Evolutionary conservation across 495 filamentous ascomycete genomes (phyloP), one percentile per base, ranked within the genome.

Genomic region (Pyrenula aspistea): DNA sequence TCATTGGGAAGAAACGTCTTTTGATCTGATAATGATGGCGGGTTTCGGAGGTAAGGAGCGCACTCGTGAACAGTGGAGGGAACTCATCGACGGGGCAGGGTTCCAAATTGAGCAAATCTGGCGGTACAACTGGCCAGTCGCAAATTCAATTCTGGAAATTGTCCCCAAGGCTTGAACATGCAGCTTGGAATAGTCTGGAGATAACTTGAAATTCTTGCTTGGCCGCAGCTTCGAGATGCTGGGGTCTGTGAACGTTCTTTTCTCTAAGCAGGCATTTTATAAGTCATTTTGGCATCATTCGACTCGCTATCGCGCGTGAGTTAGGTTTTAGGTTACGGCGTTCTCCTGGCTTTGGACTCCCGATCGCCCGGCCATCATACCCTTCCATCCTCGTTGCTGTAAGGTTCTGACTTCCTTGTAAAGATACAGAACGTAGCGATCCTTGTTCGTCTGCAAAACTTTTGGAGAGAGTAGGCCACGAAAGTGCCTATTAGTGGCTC

Each of bases 11-110:
- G 22, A 11, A 8, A 48, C 53, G 1, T 56, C 64, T 59, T 54
- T 63, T 0, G 74, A 77, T 61, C 23, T 78, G 1, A 53, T 59
- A 0, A 69, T 76, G 71, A 70, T 76, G 66, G 53, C 61, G 11
- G 25, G 24, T 1, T 64, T 70, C 49, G 69, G 63, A 12, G 67
- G 64, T 8, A 68, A 64, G 51, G 70, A 70, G 62, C 65, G 71
- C 2, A 66, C 68, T 11, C 51, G 12, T 31, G 57, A 51, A 56
- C 68, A 76, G 55, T 81, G 75, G 75, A 24, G 63, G 25, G 54
- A 59, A 4, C 59, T 82, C 15, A 56, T 74, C 22, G 60, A 61
- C 2, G 53, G 51, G 3, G 73, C 71, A 1, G 78, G 77, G 1
- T 58, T 83, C 36, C 62, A 59, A 22, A 55, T 79, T 24, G 57